phyloP scores from a whole-genome alignment of 1,284 basidiomycete species.

The Phylloboletellus chloephorus region DNA sequence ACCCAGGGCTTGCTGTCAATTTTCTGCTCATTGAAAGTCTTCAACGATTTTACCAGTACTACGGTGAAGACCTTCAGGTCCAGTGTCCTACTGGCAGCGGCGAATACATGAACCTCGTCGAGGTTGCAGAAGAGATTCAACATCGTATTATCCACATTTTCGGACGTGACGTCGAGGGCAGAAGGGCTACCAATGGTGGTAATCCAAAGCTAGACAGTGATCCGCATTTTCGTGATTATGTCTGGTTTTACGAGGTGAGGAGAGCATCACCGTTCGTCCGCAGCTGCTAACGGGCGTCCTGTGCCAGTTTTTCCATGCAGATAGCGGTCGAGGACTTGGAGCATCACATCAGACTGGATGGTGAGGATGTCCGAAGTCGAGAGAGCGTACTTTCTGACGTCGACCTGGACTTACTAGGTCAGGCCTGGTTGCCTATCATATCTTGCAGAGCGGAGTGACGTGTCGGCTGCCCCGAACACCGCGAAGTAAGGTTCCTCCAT shows the following conservation, averaged over 20 bases:
- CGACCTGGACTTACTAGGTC: constrained; percentile 48
- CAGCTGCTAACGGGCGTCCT: constrained; percentile 6
- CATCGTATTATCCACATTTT: constrained; percentile 98
- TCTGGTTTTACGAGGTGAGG: constrained; percentile 87
- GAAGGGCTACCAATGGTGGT: constrained; percentile 88
- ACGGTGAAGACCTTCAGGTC: constrained; percentile 82
- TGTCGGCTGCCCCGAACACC: constrained; percentile 86
- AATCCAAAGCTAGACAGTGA: constrained; percentile 84
- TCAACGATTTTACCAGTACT: constrained; percentile 96
- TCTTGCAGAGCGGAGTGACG: constrained; percentile 79
- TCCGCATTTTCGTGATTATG: constrained; percentile 95
- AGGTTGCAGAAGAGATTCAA: constrained; percentile 94
- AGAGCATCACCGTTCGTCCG: neutral
- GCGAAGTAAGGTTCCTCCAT: constrained; percentile 49
- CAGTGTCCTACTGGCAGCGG: constrained; percentile 96
- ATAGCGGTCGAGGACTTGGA: constrained; percentile 86
- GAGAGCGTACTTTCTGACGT: neutral
- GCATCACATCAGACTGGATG: constrained; percentile 98
- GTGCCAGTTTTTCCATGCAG: constrained; percentile 87
- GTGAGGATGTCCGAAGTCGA: constrained; percentile 38
- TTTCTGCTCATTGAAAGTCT: constrained; percentile 91
- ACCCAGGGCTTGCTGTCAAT: constrained; percentile 83
- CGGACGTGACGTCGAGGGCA: constrained; percentile 80
- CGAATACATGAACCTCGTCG: constrained; percentile 91
- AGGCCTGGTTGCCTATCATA: constrained; percentile 88